Base-by-base conservation (phyloP, 2,329 filamentous ascomycete species). In the Aspergillus sp. region DNA sequence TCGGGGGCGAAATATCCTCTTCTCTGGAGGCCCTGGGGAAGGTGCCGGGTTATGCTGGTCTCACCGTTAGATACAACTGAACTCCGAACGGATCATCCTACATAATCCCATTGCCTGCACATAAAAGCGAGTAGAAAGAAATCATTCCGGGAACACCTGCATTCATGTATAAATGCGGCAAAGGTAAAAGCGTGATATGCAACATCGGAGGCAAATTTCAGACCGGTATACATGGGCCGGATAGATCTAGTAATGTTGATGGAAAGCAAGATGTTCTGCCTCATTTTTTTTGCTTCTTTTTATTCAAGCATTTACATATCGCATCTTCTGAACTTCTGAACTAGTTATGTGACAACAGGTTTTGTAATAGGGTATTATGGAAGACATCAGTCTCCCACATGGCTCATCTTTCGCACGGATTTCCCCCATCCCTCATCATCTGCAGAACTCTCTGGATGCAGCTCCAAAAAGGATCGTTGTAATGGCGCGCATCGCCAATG, bases 321-420 rank as follows among this genome's bases (percentile, higher is more conserved):
- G 32, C 39, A 19, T 44, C 42, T 55, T 55, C 44, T 32, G 39
- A 47, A 55, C 39, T 55, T 55, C 44, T 32, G 39, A 47, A 55
- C 39, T 55, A 55, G 23, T 47, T 55, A 55, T 55, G 53, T 55
- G 41, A 47, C 53, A 55, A 32, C 39, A 32, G n/a, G 30, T 55
- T 55, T 55, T 55, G 19, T 25, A 55, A 55, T 44, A 55, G 53
- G 52, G 53, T 42, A 55, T 25, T 55, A 27, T 42, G 53, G 41
- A 38, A 55, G 53, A 55, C 10, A 17, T n/a, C 17, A 15, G 23
- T 41, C 53, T 55, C 53, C 53, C 53, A 47, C 39, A 21, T 44
- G 53, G 30, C 39, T 55, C 42, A 44, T 55, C 53, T 55, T 44
- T 55, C 39, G 39, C n/a, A 21, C 53, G 30, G 53, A 30, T 44